These are phyloP conservation scores for Sporothrix mexicana DNA, from an alignment of 2,329 filamentous ascomycete genomes.

Conservation along the genomic window DNA sequence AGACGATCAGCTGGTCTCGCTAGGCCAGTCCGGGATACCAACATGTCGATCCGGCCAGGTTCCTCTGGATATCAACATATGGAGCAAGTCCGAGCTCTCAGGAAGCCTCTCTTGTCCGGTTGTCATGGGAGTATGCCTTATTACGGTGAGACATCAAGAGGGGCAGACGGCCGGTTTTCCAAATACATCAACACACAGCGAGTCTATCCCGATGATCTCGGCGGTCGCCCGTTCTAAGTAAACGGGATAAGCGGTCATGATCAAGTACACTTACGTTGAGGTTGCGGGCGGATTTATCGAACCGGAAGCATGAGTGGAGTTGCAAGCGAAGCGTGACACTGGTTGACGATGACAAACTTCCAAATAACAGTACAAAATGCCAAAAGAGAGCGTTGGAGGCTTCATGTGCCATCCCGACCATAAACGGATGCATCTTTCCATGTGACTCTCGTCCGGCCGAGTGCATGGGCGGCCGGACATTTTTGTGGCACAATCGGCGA, in stretches of 20 bases:
- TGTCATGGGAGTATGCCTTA: background rate
- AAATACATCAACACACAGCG: background rate
- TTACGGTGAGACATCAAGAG: background rate
- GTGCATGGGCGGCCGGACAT: background rate
- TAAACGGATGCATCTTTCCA: background rate
- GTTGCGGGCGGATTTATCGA: background rate
- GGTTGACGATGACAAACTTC: background rate
- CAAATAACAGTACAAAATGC: background rate
- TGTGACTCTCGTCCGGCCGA: constrained; percentile 8
- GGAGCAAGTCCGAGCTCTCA: background rate
- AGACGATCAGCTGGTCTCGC: background rate
- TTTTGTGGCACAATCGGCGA: background rate
- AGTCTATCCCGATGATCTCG: background rate
- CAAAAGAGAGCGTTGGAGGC: background rate
- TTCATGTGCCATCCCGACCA: no score
- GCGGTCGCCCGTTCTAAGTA: background rate
- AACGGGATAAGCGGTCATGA: background rate
- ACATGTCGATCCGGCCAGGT: background rate
- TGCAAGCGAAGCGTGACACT: background rate
- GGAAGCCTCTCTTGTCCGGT: background rate
- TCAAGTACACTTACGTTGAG: no score
- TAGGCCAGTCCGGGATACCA: background rate
- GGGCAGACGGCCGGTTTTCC: background rate
- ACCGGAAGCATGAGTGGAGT: background rate
- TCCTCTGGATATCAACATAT: background rate